Evolutionary conservation across 345 rosid species (phyloP).

Genomic region (Sonneratia alba): DNA sequence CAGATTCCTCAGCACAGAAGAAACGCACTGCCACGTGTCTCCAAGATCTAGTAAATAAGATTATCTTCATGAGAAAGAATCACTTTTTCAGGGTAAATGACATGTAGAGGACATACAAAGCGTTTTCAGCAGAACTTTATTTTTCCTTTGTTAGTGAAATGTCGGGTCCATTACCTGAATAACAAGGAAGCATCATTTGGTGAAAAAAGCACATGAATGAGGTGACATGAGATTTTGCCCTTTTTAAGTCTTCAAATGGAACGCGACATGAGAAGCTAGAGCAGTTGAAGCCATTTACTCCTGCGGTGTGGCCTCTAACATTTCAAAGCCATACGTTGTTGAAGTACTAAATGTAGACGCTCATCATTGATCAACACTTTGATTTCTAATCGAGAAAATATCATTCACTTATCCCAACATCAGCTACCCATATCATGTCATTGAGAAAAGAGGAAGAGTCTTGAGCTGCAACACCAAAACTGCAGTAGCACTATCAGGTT

Average conservation of each 20-base stretch:
- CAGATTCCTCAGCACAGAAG: background rate
- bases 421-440: no score
- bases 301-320: no score
- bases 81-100: background rate
- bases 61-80: background rate
- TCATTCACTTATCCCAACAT: no score
- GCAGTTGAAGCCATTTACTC: background rate
- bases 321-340: no score
- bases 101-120: background rate
- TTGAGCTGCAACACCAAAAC: no score
- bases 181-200: background rate
- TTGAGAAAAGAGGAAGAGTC: no score
- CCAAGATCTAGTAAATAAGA: background rate
- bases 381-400: no score
- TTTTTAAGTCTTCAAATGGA: background rate
- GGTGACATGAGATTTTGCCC: background rate
- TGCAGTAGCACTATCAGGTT: no score
- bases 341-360: no score
- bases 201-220: background rate
- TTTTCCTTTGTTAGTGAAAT: background rate
- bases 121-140: background rate
- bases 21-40: background rate
- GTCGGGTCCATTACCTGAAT: background rate
- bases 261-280: background rate
- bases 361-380: no score